A percentile compares a stretch with the other conserved stretches of the same genome.
Evolutionary conservation across 805 yeast species (phyloP).

Genomic region (Myxozyma lipomycoides): DNA sequence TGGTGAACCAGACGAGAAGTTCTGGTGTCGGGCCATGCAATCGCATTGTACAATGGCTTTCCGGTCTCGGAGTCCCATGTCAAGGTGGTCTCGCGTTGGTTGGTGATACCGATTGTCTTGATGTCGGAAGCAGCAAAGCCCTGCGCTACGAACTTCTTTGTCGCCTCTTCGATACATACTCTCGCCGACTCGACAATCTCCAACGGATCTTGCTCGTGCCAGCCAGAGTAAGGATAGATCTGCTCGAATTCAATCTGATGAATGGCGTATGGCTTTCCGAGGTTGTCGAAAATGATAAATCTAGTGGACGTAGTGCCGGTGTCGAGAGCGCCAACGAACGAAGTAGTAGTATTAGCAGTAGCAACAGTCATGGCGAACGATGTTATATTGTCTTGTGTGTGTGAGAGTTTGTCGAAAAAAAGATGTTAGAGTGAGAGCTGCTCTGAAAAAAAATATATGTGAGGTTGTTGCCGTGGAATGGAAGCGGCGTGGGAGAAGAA

Average conservation of each 20-base stretch:
- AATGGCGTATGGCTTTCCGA: conserved; percentile 75
- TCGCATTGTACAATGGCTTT: conserved; percentile 76
- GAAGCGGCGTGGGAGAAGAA: too few relatives aligned
- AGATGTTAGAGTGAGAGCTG: too few relatives aligned
- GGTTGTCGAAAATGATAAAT: conserved; percentile 69
- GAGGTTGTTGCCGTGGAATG: too few relatives aligned
- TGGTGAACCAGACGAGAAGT: conserved; percentile 68
- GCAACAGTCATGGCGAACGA: too few relatives aligned
- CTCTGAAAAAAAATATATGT: too few relatives aligned
- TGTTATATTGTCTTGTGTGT: too few relatives aligned
- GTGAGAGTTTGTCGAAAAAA: too few relatives aligned
- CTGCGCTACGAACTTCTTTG: conserved; percentile 33
- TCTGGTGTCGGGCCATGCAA: conserved; percentile 95
- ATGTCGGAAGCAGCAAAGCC: conserved; percentile 44
- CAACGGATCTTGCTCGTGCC: conserved; percentile 92
- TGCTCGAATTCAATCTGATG: conserved; percentile 83
- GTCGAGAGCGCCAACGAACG: conserved; percentile 27
- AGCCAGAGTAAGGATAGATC: conserved; percentile 44
- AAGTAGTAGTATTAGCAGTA: neutral
- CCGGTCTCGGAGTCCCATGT: conserved; percentile 81
- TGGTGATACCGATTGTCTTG: conserved; percentile 79
- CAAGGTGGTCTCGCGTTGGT: conserved; percentile 93
- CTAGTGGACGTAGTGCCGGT: conserved; percentile 28
- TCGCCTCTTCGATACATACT: conserved; percentile 56
- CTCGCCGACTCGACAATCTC: conserved; percentile 76